Conservation (phyloP, 164 flowering plant genomes). For the Malania oleifera region DNA sequence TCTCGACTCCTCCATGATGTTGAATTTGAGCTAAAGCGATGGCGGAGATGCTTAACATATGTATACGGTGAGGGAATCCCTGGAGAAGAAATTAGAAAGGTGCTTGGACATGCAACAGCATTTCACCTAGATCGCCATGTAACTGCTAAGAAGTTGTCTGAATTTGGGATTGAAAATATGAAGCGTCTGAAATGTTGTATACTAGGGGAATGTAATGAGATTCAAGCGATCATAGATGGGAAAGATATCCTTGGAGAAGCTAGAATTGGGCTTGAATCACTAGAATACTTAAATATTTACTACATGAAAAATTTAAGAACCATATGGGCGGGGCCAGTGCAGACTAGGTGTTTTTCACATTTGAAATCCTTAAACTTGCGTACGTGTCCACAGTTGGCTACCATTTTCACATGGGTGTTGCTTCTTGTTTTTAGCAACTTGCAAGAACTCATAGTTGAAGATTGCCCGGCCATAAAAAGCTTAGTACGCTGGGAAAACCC, state of each 20-base stretch:
- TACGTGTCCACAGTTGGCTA: slow-evolving; percentile 1
- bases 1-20: neutral
- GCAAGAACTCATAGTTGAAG: slow-evolving; percentile 6
- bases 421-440: neutral
- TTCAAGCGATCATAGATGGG: slow-evolving; percentile 8
- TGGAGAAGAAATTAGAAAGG: neutral
- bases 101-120: neutral
- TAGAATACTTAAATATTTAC: slow-evolving; percentile 2
- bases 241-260: neutral
- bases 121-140: slow-evolving; percentile 10
- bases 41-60: neutral
- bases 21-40: neutral
- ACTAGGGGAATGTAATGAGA: slow-evolving; percentile 13
- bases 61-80: slow-evolving; percentile 2
- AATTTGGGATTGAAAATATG: slow-evolving; percentile 8
- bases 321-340: neutral
- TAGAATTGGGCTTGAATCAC: neutral
- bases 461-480: neutral
- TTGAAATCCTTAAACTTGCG: slow-evolving; percentile 4
- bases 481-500: neutral
- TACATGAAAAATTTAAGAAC: slow-evolving; percentile 8
- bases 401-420: neutral
- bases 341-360: neutral
- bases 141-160: slow-evolving; percentile 6
- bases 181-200: slow-evolving; percentile 8